A percentile compares a stretch with the other conserved stretches of the same genome.
These are phyloP conservation scores for Apiotrichum laibachii DNA, from an alignment of 1,284 basidiomycete species.

Conservation along the genomic window DNA sequence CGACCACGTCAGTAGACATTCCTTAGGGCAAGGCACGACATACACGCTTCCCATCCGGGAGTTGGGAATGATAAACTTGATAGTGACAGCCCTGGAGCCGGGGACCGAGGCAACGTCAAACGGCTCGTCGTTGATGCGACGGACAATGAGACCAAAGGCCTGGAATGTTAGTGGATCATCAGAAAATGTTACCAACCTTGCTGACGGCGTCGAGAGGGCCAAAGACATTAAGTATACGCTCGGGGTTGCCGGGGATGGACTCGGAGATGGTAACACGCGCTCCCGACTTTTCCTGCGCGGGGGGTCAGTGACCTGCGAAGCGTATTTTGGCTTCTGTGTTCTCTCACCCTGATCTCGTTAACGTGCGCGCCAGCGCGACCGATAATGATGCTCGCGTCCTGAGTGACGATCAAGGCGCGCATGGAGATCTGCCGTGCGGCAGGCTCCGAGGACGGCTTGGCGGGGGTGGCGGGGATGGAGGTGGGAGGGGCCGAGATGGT, in stretches of 20 bases:
- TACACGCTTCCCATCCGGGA: constrained; percentile 96
- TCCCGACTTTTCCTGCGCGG: constrained; percentile 77
- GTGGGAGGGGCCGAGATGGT: constrained; percentile 29
- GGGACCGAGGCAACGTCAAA: constrained; percentile 97
- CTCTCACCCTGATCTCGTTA: constrained; percentile 78
- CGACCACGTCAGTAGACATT: not conserved
- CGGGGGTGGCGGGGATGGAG: constrained; percentile 37
- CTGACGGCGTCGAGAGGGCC: constrained; percentile 97
- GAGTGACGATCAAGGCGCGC: constrained; percentile 95
- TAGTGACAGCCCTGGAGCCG: constrained; percentile 95
- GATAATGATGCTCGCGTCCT: constrained; percentile 99
- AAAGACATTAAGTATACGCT: constrained; percentile 94
- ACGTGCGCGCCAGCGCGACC: constrained; percentile 95
- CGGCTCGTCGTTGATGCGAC: constrained; percentile 98
- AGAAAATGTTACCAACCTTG: constrained; percentile 63
- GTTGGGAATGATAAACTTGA: constrained; percentile 99
- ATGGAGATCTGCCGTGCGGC: constrained; percentile 66
- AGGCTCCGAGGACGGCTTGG: constrained; percentile 36
- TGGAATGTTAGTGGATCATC: constrained; percentile 44
- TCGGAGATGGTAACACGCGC: constrained; percentile 94
- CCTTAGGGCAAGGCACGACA: constrained; percentile 18
- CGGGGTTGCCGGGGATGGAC: constrained; percentile 94
- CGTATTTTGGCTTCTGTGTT: not conserved
- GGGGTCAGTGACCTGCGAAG: no score
- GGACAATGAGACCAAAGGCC: constrained; percentile 98